Evolutionary conservation across 768 basidiomycete genomes (phyloP).

Genomic region (Russula brevipes): DNA sequence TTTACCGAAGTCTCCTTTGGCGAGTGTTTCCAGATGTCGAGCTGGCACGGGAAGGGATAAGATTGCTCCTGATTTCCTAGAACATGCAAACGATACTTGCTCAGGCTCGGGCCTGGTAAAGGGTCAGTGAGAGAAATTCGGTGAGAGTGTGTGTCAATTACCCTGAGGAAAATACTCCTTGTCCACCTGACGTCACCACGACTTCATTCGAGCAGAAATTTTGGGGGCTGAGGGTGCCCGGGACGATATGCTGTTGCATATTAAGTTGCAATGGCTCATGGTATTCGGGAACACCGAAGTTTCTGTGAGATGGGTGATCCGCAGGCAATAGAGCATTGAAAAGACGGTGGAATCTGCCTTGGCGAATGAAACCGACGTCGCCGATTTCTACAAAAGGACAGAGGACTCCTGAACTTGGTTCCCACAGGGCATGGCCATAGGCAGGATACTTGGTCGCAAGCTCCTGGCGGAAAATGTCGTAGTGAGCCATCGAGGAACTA

Average conservation of each 20-base stretch:
- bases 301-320: background rate
- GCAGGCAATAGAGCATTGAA: background rate
- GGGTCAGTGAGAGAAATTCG: background rate
- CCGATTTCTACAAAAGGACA: background rate
- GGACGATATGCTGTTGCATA: background rate
- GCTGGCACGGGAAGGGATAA: slow-evolving; percentile 1
- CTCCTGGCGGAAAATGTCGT: background rate
- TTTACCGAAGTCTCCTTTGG: background rate
- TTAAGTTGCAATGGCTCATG: background rate
- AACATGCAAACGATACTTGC: background rate
- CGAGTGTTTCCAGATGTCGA: background rate
- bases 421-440: background rate
- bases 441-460: background rate
- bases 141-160: background rate
- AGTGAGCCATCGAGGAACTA: background rate
- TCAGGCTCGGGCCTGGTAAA: background rate
- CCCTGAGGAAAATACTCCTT: background rate
- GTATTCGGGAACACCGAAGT: background rate
- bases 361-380: no score
- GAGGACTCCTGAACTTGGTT: background rate
- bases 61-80: background rate
- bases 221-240: background rate
- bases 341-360: no score
- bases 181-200: background rate
- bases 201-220: background rate